phyloP scores from a whole-genome alignment of 371 early-diverging fungal genomes.

The Rhizopus delemar region DNA sequence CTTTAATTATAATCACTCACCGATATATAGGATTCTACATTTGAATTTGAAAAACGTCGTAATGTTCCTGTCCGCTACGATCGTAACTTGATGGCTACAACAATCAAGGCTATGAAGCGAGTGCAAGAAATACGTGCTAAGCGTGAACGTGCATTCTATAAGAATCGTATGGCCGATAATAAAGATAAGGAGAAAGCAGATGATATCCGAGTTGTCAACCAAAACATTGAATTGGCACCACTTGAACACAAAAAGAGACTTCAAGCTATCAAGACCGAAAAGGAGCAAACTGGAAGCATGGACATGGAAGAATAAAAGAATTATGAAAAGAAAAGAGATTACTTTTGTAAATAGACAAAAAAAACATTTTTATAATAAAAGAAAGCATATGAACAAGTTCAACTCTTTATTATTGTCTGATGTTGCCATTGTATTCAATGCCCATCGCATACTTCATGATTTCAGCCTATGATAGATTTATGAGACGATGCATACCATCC shows the following conservation, averaged over 20 bases:
- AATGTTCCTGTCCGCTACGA: slow-evolving; percentile 97
- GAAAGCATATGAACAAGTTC: neutral
- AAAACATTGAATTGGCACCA: slow-evolving; percentile 82
- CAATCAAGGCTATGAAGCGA: slow-evolving; percentile 95
- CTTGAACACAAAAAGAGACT: slow-evolving; percentile 62
- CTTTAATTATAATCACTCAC: neutral
- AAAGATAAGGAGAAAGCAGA: slow-evolving; percentile 74
- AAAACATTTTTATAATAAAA: neutral
- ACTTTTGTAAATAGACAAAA: slow-evolving; percentile 4
- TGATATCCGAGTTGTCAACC: slow-evolving; percentile 76
- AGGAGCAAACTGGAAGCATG: slow-evolving; percentile 55
- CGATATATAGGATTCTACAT: slow-evolving; percentile 79
- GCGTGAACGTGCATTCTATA: slow-evolving; percentile 89
- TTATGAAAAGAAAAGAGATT: neutral
- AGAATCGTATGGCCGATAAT: slow-evolving; percentile 84
- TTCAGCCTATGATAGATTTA: slow-evolving; percentile 40
- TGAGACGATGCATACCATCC: neutral
- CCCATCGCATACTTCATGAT: slow-evolving; percentile 70
- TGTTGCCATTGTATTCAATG: slow-evolving; percentile 42
- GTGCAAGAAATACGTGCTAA: slow-evolving; percentile 89
- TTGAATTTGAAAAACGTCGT: slow-evolving; percentile 97
- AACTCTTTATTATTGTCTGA: slow-evolving; percentile 13
- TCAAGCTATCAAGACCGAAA: slow-evolving; percentile 61
- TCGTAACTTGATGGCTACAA: slow-evolving; percentile 92
- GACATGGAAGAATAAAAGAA: slow-evolving; percentile 58